Evolutionary conservation across 2,329 filamentous ascomycete genomes (phyloP), one percentile per base, ranked within the genome.

Genomic region (Colletotrichum paranaense): DNA sequence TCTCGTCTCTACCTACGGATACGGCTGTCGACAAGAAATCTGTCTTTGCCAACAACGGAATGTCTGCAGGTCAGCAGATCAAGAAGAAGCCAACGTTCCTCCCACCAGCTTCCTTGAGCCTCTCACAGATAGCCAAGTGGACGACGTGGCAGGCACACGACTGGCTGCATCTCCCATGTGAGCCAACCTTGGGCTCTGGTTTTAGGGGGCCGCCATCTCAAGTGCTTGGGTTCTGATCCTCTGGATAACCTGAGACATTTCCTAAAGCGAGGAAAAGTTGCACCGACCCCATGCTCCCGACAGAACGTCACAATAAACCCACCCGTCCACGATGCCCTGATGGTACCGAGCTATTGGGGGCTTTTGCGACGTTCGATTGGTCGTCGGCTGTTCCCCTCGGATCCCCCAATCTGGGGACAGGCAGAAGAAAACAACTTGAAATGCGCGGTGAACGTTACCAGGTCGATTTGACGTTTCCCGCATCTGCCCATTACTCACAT

Each of bases 81-180:
- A 59, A 52, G 6, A 53, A 42, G 55, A 32, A 46, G 19, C 49
- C 67, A 46, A 19, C 22, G 30, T 24, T 26, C 22, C 49, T 57
- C 26, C 57, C 35, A 28, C 57, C 52, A 57, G 52, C 22, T 49
- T 59, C 53, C n/a, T 32, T 73, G 69, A 75, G 75, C 78, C 78
- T 80, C 77, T 80, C 77, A 79, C 69, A 78, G 57, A 72, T 74
- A 68, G 76, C 76, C 78, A 79, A 78, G 78, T 79, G 77, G 78
- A 79, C 75, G 75, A 74, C 62, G 62, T 73, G 65, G 56, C 42
- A 68, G 58, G 74, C 72, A 74, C 63, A 67, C 74, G 60, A 74
- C 72, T 80, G 57, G 46, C 53, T 72, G 49, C 60, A 60, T 73
- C 42, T 42, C 26, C 57, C 66, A 64, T 64, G 58, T 59, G 58